Evolutionary conservation across 495 filamentous ascomycete genomes (phyloP).

Genomic region (Hypoxylon rickii): DNA sequence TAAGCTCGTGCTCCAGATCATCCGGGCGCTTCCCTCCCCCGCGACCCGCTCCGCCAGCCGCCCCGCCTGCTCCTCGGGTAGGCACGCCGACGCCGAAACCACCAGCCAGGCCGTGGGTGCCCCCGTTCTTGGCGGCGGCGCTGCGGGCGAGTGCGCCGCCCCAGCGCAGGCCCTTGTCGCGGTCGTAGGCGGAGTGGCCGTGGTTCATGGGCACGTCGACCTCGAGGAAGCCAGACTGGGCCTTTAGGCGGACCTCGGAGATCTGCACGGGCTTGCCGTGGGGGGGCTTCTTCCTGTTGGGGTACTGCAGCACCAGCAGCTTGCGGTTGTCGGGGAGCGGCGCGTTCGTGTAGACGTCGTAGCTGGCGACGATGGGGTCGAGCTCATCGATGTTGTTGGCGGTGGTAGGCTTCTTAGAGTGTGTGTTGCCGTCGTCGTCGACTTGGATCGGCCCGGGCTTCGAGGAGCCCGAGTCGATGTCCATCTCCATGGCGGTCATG

Average conservation of each 20-base stretch:
- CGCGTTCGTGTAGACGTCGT: conserved; percentile 54
- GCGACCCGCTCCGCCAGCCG: conserved; percentile 15
- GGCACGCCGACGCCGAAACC: conserved; percentile 51
- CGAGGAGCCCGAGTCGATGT: conserved; percentile 2
- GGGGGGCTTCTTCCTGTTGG: conserved; percentile 42
- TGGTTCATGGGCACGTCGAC: conserved; percentile 52
- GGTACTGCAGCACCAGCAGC: conserved; percentile 51
- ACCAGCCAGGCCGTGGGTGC: conserved; percentile 51
- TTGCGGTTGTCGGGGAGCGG: conserved; percentile 45
- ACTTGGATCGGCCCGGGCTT: background rate
- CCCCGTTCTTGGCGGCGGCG: conserved; percentile 50
- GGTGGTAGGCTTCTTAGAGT: conserved; percentile 1
- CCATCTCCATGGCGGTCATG: conserved; percentile 13
- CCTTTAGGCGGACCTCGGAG: conserved; percentile 51
- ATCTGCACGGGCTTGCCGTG: conserved; percentile 32
- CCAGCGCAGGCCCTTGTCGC: conserved; percentile 52
- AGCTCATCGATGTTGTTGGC: conserved; percentile 17
- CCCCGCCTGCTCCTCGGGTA: conserved; percentile 9
- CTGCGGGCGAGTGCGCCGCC: conserved; percentile 47
- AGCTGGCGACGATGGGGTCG: conserved; percentile 54
- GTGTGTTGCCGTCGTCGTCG: background rate
- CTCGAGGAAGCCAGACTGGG: conserved; percentile 50
- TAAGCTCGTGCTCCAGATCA: conserved; percentile 34
- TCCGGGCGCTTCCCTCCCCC: conserved; percentile 30
- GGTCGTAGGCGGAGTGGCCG: conserved; percentile 47